Evolutionary conservation across 164 flowering plant genomes (phyloP), one percentile per base, ranked within the genome.

Genomic region (Berberis vulgaris): DNA sequence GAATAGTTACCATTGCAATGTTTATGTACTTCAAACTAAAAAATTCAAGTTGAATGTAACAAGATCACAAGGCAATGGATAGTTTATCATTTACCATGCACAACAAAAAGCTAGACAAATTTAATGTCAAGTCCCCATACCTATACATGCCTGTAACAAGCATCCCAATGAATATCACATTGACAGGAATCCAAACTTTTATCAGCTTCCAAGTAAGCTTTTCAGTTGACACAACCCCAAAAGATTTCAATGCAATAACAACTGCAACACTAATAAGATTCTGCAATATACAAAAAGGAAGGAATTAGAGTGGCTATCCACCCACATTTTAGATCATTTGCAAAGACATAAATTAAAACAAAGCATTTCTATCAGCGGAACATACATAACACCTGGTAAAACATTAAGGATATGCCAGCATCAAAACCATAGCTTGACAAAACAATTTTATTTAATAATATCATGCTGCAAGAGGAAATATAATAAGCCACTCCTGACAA

Each of bases 1-100:
- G 77, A 71, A 89, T 82, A 52, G 95, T 87, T 75, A 89, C 96
- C 96, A 89, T 87, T 62, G 94, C 94, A 73, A 89, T 72, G 69
- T 89, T 89, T 57, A 86, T 81, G 80, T 82, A 72, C 68, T 80
- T 87, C 86, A 89, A 80, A 74, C 94, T 87, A 90, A n/a, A 40
- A 71, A 82, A 73, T 61, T 52, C 56, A 61, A 61, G 62, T 8
- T 57, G 8, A 10, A 52, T 10, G 54, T 7, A 52, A 8, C 49
- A 46, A 5, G 49, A 46, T 5, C 5, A 8, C 6, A 46, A 46
- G 49, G 1, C 6, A 46, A 7, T 26, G 26, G 26, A 26, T 26
- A 26, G 26, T 26, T 26, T 46, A 46, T 5, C 1, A 46, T 8
- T n/a, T 12, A 2, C 13, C 11, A 2, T 0, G 2, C 2, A 41